Base-by-base conservation (phyloP, 176 grass and related monocot species). In the Carex myosuroides region DNA sequence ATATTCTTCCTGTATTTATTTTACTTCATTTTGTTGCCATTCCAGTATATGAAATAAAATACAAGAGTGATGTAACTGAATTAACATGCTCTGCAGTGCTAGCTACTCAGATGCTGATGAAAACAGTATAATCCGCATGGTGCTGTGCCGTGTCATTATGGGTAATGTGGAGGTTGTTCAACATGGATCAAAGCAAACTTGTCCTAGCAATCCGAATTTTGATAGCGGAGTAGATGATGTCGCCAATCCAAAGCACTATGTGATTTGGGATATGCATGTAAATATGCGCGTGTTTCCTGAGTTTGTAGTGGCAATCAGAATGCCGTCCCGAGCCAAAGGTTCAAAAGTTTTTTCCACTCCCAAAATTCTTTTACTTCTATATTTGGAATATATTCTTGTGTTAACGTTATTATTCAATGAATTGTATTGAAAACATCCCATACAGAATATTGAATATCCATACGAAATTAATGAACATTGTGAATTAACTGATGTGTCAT, bases 161-260 rank as follows among this genome's bases (percentile, higher is more conserved):
- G 97, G 97, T 84, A 99, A 96, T 56, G 90, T 95, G 86, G 97
- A 99, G 90, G 76, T 94, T 81, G 90, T 99, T 86, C 88, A 84
- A 64, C 85, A 73, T 77, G 97, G 97, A 89, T 96, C 93, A 79
- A 89, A 92, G 73, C 97, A 99, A 81, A 79, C 67, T 82, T 79
- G n/a, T 64, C 85, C 97, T 80, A 95, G 89, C 89, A 93, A 73
- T 60, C 74, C 85, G 21, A 87, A 84, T 88, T 94, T 92, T 84
- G 97, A 99, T 86, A 99, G 88, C 83, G 97, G 97, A 60, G 91
- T 96, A 91, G 97, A 99, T 90, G 90, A 96, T 87, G 35, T 92
- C 82, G 71, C 91, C 87, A 94, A 91, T 55, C 96, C 96, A 30
- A 91, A 93, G 63, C 93, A 94, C 89, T 99, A 99, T 88, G 83